phyloP scores from a whole-genome alignment of 768 basidiomycete genomes.

The Ephemerocybe angulata region DNA sequence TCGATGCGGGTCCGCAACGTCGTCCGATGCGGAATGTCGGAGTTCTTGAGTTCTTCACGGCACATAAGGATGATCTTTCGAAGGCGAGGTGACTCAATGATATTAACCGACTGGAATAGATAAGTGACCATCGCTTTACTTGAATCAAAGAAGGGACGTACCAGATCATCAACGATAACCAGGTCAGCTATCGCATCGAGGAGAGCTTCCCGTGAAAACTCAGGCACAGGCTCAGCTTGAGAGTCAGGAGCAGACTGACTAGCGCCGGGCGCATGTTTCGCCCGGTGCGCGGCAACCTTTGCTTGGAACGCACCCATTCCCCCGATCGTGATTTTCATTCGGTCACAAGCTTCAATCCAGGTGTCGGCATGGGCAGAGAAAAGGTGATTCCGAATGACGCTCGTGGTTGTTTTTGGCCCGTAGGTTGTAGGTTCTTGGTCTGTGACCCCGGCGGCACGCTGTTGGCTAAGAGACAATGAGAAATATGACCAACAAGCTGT shows the following conservation, averaged over 20 bases:
- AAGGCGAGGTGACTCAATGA: constrained; percentile 33
- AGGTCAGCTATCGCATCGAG: constrained; percentile 16
- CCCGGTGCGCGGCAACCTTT: background rate
- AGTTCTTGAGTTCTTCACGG: constrained; percentile 18
- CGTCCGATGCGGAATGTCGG: constrained; percentile 34
- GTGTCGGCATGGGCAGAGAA: background rate
- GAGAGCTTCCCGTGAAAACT: constrained; percentile 22
- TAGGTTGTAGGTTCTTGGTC: background rate
- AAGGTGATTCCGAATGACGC: background rate
- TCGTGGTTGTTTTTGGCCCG: background rate
- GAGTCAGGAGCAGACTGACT: background rate
- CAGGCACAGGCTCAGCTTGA: background rate
- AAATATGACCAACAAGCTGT: background rate
- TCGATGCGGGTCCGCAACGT: constrained; percentile 26
- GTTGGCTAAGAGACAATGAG: background rate
- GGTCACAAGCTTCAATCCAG: constrained; percentile 1
- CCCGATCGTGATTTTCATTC: background rate
- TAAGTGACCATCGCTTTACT: background rate
- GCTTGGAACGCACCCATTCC: background rate
- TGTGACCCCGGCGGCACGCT: background rate
- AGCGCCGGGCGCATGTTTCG: background rate
- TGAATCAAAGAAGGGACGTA: constrained; percentile 13
- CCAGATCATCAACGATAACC: constrained; percentile 32
- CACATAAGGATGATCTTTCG: constrained; percentile 27
- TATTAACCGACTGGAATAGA: constrained; percentile 29